Evolutionary conservation across 1,284 basidiomycete species (phyloP).

Genomic region (Leccinum variabile): DNA sequence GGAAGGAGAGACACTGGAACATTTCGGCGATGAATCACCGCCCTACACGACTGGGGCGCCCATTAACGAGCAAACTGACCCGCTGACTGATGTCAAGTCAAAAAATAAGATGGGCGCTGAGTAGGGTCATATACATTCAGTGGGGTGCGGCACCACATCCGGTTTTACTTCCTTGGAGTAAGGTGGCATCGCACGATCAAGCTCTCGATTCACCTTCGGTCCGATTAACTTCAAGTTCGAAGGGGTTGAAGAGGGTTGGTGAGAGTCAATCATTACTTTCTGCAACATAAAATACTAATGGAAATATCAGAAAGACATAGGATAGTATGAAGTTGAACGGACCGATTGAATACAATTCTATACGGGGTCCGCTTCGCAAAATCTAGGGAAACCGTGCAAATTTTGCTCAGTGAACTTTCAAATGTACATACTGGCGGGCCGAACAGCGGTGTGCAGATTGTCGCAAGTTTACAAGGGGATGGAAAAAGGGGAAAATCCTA

Average conservation of each 20-base stretch:
- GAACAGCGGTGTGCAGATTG: background rate
- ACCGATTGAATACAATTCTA: background rate
- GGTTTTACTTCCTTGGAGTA: background rate
- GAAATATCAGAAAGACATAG: background rate
- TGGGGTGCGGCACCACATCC: background rate
- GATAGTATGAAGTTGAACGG: background rate
- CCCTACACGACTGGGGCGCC: background rate
- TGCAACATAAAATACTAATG: background rate
- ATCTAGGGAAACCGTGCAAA: background rate
- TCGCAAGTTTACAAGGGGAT: slow-evolving; percentile 13
- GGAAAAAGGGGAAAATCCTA: slow-evolving; percentile 5
- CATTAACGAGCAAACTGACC: background rate
- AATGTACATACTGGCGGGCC: background rate
- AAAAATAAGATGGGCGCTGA: background rate
- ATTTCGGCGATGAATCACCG: background rate
- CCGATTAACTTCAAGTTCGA: background rate
- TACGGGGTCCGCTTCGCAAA: background rate
- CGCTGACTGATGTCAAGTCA: background rate
- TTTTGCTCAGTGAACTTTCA: background rate
- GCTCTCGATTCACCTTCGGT: background rate
- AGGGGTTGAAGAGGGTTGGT: background rate
- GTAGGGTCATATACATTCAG: background rate
- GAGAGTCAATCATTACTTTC: background rate
- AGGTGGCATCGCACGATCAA: background rate
- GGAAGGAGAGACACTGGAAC: background rate